phyloP scores from a whole-genome alignment of 1,284 basidiomycete genomes.

The Austropuccinia psidii region DNA sequence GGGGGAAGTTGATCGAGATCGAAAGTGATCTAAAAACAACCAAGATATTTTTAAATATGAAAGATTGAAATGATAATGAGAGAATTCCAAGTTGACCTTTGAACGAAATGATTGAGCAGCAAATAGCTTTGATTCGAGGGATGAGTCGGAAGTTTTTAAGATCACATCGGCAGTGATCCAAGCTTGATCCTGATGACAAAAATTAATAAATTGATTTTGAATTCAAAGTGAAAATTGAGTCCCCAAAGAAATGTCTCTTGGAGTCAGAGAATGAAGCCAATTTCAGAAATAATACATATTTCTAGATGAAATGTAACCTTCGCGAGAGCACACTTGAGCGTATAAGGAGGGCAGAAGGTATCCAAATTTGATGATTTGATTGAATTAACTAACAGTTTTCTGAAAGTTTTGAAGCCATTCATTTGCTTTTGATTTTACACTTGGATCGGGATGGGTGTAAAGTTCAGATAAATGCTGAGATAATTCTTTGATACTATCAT shows the following conservation, averaged over 20 bases:
- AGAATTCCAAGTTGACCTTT: constrained; percentile 67
- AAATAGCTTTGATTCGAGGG: constrained; percentile 77
- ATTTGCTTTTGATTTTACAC: constrained; percentile 73
- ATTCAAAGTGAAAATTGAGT: background rate
- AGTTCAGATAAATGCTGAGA: constrained; percentile 52
- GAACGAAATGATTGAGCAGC: constrained; percentile 92
- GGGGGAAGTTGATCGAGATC: constrained; percentile 81
- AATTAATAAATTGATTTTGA: background rate
- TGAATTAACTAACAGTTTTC: constrained; percentile 73
- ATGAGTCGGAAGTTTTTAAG: constrained; percentile 69
- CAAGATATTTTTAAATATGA: constrained; percentile 9
- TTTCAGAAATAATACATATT: background rate
- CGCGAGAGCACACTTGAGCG: constrained; percentile 43
- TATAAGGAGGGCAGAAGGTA: constrained; percentile 45
- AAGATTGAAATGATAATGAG: background rate
- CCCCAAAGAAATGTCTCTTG: background rate
- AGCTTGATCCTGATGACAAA: constrained; percentile 70
- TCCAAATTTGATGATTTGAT: constrained; percentile 41
- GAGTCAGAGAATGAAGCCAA: background rate
- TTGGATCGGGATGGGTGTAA: constrained; percentile 64
- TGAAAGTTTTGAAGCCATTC: constrained; percentile 91
- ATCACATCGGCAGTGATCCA: constrained; percentile 92
- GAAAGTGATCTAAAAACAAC: constrained; percentile 68
- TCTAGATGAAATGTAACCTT: background rate
- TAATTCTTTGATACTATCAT: constrained; percentile 22